Conservation (phyloP, 768 basidiomycete genomes). For the Leccinum longicurvipes region DNA sequence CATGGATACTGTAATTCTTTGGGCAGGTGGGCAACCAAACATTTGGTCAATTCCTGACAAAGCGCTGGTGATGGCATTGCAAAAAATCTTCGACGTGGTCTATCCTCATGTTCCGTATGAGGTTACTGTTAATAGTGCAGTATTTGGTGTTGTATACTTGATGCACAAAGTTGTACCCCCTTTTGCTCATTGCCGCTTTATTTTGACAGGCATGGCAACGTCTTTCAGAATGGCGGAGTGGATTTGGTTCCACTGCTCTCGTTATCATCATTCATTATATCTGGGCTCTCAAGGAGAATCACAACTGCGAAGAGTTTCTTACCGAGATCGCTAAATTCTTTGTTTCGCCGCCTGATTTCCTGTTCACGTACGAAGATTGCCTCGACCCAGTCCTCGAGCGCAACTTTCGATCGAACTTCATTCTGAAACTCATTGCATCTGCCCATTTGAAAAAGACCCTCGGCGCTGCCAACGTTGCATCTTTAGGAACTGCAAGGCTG, state of each 20-base stretch:
- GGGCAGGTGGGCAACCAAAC: background rate
- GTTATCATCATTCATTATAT: conserved; percentile 1
- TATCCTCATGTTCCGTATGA: background rate
- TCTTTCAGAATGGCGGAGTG: background rate
- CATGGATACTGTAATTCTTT: conserved; percentile 1
- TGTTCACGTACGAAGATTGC: conserved; percentile 1
- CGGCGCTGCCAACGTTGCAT: background rate
- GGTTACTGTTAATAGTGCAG: background rate
- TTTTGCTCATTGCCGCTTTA: background rate
- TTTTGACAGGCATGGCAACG: background rate
- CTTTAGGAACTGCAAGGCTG: background rate
- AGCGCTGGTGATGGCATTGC: background rate
- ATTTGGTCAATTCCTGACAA: conserved; percentile 1
- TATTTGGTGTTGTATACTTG: background rate
- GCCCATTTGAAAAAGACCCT: background rate
- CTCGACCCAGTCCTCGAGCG: background rate
- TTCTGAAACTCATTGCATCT: background rate
- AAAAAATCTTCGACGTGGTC: background rate
- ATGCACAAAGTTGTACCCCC: background rate
- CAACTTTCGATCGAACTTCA: conserved; percentile 1
- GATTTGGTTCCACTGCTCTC: background rate
- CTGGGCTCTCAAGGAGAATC: background rate
- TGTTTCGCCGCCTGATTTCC: background rate
- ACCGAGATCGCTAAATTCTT: too few relatives aligned
- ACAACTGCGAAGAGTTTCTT: too few relatives aligned